Conservation (phyloP, 805 yeast species). For the Starmerella etchellsii region DNA sequence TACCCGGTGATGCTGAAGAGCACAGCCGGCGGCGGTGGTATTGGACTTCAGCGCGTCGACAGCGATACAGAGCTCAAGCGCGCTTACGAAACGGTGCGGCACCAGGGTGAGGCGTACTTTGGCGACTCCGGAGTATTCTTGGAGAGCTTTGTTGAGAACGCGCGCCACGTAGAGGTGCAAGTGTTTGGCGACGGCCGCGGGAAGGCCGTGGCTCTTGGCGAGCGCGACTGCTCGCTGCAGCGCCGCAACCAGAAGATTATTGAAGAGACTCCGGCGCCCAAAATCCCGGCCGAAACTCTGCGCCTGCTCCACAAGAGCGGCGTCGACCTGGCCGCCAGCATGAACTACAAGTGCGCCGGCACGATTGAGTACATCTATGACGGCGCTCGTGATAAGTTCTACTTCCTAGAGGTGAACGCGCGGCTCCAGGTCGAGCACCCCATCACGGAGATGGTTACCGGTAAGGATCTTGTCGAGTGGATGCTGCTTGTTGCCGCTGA, state of each 20-base stretch:
- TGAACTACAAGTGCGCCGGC: slow-evolving; percentile 94
- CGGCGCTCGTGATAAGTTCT: slow-evolving; percentile 71
- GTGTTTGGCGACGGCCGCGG: slow-evolving; percentile 95
- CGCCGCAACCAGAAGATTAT: slow-evolving; percentile 93
- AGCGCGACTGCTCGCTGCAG: slow-evolving; percentile 94
- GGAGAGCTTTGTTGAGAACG: slow-evolving; percentile 87
- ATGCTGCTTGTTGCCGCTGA: slow-evolving; percentile 88
- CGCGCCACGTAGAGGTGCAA: slow-evolving; percentile 94
- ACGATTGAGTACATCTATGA: slow-evolving; percentile 94
- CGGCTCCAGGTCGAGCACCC: slow-evolving; percentile 97
- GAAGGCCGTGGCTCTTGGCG: slow-evolving; percentile 85
- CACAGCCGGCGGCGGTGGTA: slow-evolving; percentile 99
- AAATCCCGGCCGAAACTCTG: slow-evolving; percentile 70
- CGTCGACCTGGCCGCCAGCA: slow-evolving; percentile 62
- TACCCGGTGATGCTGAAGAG: slow-evolving; percentile 95
- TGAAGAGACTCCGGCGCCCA: slow-evolving; percentile 97
- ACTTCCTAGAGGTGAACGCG: slow-evolving; percentile 91
- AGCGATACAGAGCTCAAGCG: slow-evolving; percentile 64
- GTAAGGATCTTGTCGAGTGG: slow-evolving; percentile 92
- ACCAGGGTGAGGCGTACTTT: slow-evolving; percentile 84
- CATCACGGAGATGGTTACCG: slow-evolving; percentile 89
- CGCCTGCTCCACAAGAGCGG: slow-evolving; percentile 66
- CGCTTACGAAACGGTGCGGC: slow-evolving; percentile 82
- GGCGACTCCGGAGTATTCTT: slow-evolving; percentile 93
- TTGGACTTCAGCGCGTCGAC: slow-evolving; percentile 90